phyloP scores from a whole-genome alignment of 148 eudicot genomes.

The Dysphania ambrosioides region DNA sequence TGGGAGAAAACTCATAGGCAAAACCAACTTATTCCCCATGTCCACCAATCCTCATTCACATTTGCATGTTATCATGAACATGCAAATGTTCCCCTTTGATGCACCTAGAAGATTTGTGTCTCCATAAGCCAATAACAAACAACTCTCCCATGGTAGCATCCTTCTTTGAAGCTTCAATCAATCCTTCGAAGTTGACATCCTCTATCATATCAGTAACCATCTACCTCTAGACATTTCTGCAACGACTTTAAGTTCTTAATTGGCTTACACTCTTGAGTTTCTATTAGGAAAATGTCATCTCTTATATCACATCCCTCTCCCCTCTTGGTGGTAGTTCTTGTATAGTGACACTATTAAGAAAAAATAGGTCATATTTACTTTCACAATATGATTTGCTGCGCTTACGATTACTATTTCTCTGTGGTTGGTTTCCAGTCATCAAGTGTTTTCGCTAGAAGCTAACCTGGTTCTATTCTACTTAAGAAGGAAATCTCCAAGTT shows the following conservation, averaged over 20 bases:
- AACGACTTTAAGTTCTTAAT: not conserved
- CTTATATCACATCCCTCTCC: not conserved
- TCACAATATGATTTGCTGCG: not conserved
- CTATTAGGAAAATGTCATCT: not conserved
- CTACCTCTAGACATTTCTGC: not conserved
- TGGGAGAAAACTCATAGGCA: too few relatives aligned
- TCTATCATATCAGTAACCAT: too few relatives aligned
- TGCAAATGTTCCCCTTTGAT: too few relatives aligned
- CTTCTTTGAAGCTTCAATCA: too few relatives aligned
- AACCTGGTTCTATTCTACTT: not conserved
- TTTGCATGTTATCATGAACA: too few relatives aligned
- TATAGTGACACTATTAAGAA: not conserved
- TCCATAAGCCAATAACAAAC: too few relatives aligned
- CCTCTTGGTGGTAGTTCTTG: not conserved
- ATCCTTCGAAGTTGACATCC: too few relatives aligned
- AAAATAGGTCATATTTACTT: not conserved
- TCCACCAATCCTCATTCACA: too few relatives aligned
- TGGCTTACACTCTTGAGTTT: not conserved
- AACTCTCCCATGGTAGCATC: too few relatives aligned
- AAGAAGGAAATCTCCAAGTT: not conserved
- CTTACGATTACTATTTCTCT: not conserved
- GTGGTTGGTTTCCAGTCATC: not conserved
- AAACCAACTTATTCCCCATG: too few relatives aligned
- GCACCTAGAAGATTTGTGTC: too few relatives aligned
- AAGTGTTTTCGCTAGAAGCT: not conserved